phyloP scores from a whole-genome alignment of 306 rosid genomes.

The Cicer judaicum region DNA sequence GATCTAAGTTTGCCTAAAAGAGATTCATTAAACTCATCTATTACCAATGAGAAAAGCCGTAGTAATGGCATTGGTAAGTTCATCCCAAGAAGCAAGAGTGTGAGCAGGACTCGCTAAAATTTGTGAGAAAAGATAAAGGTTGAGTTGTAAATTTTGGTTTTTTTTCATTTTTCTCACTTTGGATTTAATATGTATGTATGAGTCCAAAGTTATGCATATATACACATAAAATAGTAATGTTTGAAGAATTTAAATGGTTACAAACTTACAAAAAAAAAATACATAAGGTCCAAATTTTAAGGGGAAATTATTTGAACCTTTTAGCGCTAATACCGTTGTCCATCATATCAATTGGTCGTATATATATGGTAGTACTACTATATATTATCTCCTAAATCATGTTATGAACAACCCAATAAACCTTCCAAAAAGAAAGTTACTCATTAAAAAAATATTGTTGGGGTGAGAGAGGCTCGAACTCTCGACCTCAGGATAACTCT shows the following conservation, averaged over 20 bases:
- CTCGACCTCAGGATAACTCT: conserved; percentile 77
- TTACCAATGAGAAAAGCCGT: conserved; percentile 47
- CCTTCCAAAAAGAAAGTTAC: neutral
- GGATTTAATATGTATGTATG: conserved; percentile 41
- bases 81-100: conserved; percentile 51
- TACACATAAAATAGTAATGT: conserved; percentile 39
- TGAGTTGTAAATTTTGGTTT: conserved; percentile 50
- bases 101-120: conserved; percentile 42
- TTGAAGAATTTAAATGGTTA: conserved; percentile 33
- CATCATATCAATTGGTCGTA: neutral
- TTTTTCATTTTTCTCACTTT: conserved; percentile 33
- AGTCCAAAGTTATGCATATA: conserved; percentile 44
- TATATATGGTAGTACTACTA: neutral
- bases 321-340: neutral
- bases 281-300: conserved; percentile 31
- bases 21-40: conserved; percentile 42
- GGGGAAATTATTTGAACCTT: conserved; percentile 23
- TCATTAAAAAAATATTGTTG: neutral
- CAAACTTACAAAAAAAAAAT: conserved; percentile 33
- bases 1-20: conserved; percentile 42
- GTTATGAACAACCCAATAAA: no score
- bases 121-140: conserved; percentile 10
- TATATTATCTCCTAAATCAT: no score
- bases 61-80: conserved; percentile 49
- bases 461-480: conserved; percentile 84